Percentiles rank a stretch among this genome's conserved stretches.
These are phyloP conservation scores for Termitomyces sp. DNA, from an alignment of 768 basidiomycete genomes.

Conservation along the genomic window DNA sequence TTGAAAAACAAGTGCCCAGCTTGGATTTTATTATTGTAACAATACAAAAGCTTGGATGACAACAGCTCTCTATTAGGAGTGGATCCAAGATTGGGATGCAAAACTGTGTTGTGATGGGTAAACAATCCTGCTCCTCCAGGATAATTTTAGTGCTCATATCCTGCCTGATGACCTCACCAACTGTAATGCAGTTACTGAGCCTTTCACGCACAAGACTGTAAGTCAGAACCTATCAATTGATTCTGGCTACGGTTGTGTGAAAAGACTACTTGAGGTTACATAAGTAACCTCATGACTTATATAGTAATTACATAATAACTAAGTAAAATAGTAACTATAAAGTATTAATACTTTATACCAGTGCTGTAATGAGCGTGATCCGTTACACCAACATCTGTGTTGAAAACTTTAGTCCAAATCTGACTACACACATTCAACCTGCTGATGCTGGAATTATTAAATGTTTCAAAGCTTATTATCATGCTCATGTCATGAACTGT, in stretches of 20 bases:
- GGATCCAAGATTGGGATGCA: not conserved
- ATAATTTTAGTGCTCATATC: not conserved
- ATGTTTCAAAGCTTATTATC: not conserved
- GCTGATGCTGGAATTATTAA: too few relatives aligned
- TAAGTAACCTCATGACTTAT: too few relatives aligned
- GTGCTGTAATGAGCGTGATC: too few relatives aligned
- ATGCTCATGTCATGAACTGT: not conserved
- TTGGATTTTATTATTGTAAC: not conserved
- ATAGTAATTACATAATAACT: too few relatives aligned
- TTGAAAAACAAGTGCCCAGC: not conserved
- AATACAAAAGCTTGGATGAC: not conserved
- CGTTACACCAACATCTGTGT: not conserved
- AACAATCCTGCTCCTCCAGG: not conserved
- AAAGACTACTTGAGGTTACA: too few relatives aligned
- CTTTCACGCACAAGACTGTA: too few relatives aligned
- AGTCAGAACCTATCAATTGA: too few relatives aligned
- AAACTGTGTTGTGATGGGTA: not conserved
- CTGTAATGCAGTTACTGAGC: too few relatives aligned
- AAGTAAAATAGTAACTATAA: too few relatives aligned
- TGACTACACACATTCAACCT: not conserved
- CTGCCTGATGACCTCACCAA: not conserved
- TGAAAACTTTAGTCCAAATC: not conserved
- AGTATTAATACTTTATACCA: too few relatives aligned
- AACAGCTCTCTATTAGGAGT: not conserved
- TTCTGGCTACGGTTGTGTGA: too few relatives aligned